Percentiles rank a stretch among this genome's conserved stretches.
Conservation (phyloP, 2,329 filamentous ascomycete species). For the Nannizzia gypsea region DNA sequence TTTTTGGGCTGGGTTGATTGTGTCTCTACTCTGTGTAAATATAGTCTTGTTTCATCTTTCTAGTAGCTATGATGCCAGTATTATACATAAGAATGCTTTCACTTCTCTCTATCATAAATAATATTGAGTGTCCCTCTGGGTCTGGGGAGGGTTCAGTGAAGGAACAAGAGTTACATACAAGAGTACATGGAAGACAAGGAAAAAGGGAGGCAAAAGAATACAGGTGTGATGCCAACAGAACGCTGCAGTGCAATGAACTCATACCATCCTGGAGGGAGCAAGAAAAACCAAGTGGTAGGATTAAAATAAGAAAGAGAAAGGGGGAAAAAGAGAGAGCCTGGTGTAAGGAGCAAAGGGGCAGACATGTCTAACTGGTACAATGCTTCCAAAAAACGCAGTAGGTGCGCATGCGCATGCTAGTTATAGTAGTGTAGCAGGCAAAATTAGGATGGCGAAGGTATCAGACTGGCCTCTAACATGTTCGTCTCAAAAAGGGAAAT, state of each 20-base stretch:
- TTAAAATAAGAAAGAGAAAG: background rate
- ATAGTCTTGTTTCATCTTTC: too few species aligned
- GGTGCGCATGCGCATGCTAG: background rate
- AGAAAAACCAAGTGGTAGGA: background rate
- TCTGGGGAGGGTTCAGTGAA: background rate
- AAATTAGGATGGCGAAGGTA: too few species aligned
- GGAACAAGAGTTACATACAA: background rate
- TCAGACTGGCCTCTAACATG: background rate
- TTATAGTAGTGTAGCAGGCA: background rate
- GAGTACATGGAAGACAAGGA: background rate
- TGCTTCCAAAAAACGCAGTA: background rate
- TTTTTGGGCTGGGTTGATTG: background rate
- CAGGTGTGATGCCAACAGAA: conserved; percentile 1
- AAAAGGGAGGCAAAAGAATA: background rate
- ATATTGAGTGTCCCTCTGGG: background rate
- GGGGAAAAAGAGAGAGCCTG: background rate
- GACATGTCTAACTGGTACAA: background rate
- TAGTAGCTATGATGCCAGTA: too few species aligned
- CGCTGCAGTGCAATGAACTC: conserved; percentile 1
- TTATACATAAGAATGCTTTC: background rate
- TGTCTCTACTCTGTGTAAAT: background rate
- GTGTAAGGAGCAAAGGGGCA: background rate
- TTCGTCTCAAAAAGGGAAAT: background rate
- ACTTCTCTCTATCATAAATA: conserved; percentile 1
- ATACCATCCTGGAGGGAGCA: background rate